A percentile compares a stretch with the other conserved stretches of the same genome.
These are phyloP conservation scores for Orbilia oligospora DNA, from an alignment of 2,329 filamentous ascomycete species.

Conservation along the genomic window DNA sequence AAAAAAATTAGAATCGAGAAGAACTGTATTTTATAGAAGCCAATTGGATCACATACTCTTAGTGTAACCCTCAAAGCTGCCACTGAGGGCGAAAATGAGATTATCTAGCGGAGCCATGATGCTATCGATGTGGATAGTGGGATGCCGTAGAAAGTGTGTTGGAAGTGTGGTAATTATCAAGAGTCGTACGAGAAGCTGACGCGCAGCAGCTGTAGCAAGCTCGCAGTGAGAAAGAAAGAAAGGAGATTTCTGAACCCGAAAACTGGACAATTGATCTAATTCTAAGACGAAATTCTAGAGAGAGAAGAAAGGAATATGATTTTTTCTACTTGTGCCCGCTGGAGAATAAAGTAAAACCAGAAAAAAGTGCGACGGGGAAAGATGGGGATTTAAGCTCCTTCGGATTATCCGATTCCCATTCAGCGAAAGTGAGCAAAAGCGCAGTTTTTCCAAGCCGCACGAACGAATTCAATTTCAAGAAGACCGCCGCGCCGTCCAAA, in stretches of 20 bases:
- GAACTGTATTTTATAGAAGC: not conserved
- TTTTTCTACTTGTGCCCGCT: not conserved
- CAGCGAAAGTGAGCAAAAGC: slow-evolving; percentile 39
- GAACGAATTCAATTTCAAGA: too few species aligned
- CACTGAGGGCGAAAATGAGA: slow-evolving; percentile 73
- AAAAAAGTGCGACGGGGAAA: slow-evolving; percentile 15
- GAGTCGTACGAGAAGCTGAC: slow-evolving; percentile 26
- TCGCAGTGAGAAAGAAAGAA: not conserved
- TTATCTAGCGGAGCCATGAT: slow-evolving; percentile 68
- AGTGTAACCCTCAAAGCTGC: slow-evolving; percentile 72
- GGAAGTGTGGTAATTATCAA: slow-evolving; percentile 18
- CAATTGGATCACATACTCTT: slow-evolving; percentile 68
- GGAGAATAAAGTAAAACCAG: slow-evolving; percentile 16
- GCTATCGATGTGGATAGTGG: not conserved
- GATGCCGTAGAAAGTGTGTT: slow-evolving; percentile 22
- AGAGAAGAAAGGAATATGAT: not conserved
- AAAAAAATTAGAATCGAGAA: slow-evolving; percentile 36
- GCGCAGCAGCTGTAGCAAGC: slow-evolving; percentile 22
- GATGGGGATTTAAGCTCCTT: slow-evolving; percentile 55
- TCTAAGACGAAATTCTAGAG: not conserved
- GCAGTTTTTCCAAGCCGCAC: slow-evolving; percentile 13
- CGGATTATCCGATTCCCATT: slow-evolving; percentile 5
- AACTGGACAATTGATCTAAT: slow-evolving; percentile 17
- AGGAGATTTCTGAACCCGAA: slow-evolving; percentile 2
- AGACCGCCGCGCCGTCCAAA: not conserved